Evolutionary conservation across 129 eudicot genomes (phyloP).

Genomic region (Erigeron canadensis): DNA sequence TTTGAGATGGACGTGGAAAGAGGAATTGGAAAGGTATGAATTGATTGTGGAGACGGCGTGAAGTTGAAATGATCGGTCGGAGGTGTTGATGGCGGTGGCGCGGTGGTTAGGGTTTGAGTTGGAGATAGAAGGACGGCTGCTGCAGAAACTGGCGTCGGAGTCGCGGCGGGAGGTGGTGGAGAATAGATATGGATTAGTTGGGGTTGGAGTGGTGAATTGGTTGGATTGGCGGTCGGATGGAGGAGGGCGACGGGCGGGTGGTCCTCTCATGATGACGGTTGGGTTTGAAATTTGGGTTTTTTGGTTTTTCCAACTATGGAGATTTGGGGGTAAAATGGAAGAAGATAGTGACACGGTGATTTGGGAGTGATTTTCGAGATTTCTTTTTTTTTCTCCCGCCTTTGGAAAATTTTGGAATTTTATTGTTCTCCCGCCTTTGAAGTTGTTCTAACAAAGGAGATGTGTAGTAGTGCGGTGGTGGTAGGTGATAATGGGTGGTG

Average conservation of each 20-base stretch:
- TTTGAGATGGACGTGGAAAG: slow-evolving; percentile 43
- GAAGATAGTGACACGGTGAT: not conserved
- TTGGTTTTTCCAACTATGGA: slow-evolving; percentile 16
- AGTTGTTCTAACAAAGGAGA: no score
- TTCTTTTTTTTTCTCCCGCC: no score
- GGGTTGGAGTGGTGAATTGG: slow-evolving; percentile 39
- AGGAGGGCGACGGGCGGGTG: slow-evolving; percentile 64
- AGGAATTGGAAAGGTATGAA: slow-evolving; percentile 48
- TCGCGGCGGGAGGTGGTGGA: slow-evolving; percentile 51
- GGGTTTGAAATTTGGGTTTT: not conserved
- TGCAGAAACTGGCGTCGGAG: slow-evolving; percentile 81
- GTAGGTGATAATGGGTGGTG: no score
- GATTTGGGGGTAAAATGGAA: slow-evolving; percentile 2
- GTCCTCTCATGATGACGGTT: slow-evolving; percentile 49
- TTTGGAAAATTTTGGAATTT: no score
- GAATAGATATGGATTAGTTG: slow-evolving; percentile 54
- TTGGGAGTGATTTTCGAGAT: no score
- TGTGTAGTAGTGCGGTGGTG: no score
- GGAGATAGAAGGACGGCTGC: slow-evolving; percentile 60
- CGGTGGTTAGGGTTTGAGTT: slow-evolving; percentile 37
- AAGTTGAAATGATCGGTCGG: slow-evolving; percentile 56
- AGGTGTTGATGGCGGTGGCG: slow-evolving; percentile 27
- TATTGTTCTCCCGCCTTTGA: no score
- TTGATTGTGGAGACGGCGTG: slow-evolving; percentile 64
- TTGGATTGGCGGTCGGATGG: slow-evolving; percentile 10